Base-by-base conservation (phyloP, 805 yeast species). In the Pichia californica region DNA sequence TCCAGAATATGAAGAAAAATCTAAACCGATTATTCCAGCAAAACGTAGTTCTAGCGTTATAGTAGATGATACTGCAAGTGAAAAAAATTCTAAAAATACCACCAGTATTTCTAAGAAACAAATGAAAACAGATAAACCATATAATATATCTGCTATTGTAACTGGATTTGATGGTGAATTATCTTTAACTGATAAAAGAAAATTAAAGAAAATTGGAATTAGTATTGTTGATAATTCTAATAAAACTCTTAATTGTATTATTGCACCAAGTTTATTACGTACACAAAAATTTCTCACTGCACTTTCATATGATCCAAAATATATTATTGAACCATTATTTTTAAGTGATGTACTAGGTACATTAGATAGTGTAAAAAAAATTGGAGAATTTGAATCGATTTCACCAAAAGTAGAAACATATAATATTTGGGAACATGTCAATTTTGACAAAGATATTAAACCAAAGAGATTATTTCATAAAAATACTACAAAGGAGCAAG, bases 271-370 rank as follows among this genome's bases (percentile, higher is more conserved):
- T 47, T 70, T 83, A n/a, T 58, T 84, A 53, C 69, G 97, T 51
- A 91, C 98, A 0, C 95, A 84, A 45, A 93, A 91, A 63, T 89
- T 91, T 55, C 69, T 91, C 42, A 73, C 75, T 34, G 78, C 88
- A 18, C 63, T 88, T 40, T 76, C 88, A 41, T 68, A 68, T 33
- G 78, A 70, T 38, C 73, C 77, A 9, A 61, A 64, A n/a, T 62
- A 67, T 42, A 73, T 80, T 3, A 51, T 84, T 1, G 73, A 76
- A 27, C 86, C 88, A 0, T 55, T 62, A 4, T 81, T 78, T 46
- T 46, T 81, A 2, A 62, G 62, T 2, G 77, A 74, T 33, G 65
- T 78, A 0, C 20, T 42, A 13, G 70, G 69, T 11, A 59, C 62
- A 1, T 36, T 56, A n/a, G 62, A 58, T 40, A 48, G 53, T 7